Evolutionary conservation across 2,329 filamentous ascomycete species (phyloP).

Genomic region (Ascomycota sp.): DNA sequence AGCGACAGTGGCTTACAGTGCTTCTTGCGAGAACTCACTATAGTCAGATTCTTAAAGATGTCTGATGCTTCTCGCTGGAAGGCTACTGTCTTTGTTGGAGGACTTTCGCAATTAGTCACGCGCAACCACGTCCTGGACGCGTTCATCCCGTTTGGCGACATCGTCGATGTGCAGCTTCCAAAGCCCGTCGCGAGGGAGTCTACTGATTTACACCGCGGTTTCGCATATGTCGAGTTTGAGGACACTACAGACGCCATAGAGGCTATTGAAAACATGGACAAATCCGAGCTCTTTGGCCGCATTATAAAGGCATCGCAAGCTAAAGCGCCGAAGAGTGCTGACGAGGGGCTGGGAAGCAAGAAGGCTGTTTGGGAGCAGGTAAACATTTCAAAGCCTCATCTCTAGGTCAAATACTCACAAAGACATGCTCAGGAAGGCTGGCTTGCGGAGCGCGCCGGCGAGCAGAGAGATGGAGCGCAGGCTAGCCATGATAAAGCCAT

Average conservation of each 20-base stretch:
- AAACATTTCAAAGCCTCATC: slow-evolving; percentile 9
- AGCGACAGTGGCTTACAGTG: too few species aligned
- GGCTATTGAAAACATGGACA: slow-evolving; percentile 98
- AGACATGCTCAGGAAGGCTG: slow-evolving; percentile 55
- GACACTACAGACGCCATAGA: slow-evolving; percentile 70
- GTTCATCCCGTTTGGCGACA: slow-evolving; percentile 93
- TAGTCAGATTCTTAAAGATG: slow-evolving; percentile 29
- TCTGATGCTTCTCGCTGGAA: slow-evolving; percentile 70
- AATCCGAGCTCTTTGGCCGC: slow-evolving; percentile 81
- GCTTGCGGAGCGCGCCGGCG: slow-evolving; percentile 70
- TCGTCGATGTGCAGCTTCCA: slow-evolving; percentile 75
- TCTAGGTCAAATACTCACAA: neutral
- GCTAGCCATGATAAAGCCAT: slow-evolving; percentile 5
- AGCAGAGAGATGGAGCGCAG: slow-evolving; percentile 41
- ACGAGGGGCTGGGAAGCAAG: slow-evolving; percentile 77
- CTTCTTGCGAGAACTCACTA: neutral
- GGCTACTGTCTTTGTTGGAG: slow-evolving; percentile 80
- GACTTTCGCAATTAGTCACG: slow-evolving; percentile 63
- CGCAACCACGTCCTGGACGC: slow-evolving; percentile 61
- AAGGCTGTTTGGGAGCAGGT: slow-evolving; percentile 97
- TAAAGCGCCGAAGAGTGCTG: slow-evolving; percentile 75
- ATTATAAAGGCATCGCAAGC: slow-evolving; percentile 83
- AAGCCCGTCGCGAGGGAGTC: slow-evolving; percentile 69
- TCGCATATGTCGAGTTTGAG: slow-evolving; percentile 93
- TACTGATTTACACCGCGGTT: slow-evolving; percentile 67